These are phyloP conservation scores for Phaffia australis DNA, from an alignment of 768 basidiomycete genomes.

Conservation along the genomic window DNA sequence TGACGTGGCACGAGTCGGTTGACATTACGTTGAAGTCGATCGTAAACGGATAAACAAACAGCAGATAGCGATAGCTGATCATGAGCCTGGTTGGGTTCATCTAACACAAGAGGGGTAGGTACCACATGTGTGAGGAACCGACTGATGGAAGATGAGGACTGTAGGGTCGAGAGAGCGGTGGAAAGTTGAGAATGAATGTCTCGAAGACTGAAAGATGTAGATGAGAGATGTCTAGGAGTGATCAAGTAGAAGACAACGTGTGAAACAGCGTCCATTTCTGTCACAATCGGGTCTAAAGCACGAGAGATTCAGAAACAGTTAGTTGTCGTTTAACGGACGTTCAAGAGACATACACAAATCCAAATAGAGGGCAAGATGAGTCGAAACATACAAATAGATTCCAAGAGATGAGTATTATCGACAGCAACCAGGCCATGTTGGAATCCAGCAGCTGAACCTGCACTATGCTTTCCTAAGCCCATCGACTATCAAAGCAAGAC, in stretches of 20 bases:
- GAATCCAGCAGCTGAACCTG: constrained; percentile 47
- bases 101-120: constrained; percentile 52
- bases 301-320: not conserved
- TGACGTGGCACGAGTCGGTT: constrained; percentile 52
- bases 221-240: constrained; percentile 47
- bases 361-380: constrained; percentile 44
- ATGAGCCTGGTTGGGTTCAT: constrained; percentile 44
- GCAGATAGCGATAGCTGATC: constrained; percentile 43
- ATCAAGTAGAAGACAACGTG: constrained; percentile 60
- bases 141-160: constrained; percentile 30
- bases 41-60: constrained; percentile 58
- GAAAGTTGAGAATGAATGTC: constrained; percentile 38
- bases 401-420: constrained; percentile 60
- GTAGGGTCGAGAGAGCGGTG: constrained; percentile 3
- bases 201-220: constrained; percentile 55
- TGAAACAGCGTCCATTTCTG: constrained; percentile 39
- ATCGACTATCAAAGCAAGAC: constrained; percentile 43
- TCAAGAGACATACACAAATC: no score
- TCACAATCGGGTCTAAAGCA: constrained; percentile 32
- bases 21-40: constrained; percentile 52
- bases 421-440: constrained; percentile 54
- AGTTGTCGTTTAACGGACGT: not conserved
- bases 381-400: constrained; percentile 47
- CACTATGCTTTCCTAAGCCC: constrained; percentile 48
- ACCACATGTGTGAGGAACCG: constrained; percentile 62